Evolutionary conservation across 2,329 filamentous ascomycete genomes (phyloP), one percentile per base, ranked within the genome.

Genomic region (Nigrograna mackinnonii): DNA sequence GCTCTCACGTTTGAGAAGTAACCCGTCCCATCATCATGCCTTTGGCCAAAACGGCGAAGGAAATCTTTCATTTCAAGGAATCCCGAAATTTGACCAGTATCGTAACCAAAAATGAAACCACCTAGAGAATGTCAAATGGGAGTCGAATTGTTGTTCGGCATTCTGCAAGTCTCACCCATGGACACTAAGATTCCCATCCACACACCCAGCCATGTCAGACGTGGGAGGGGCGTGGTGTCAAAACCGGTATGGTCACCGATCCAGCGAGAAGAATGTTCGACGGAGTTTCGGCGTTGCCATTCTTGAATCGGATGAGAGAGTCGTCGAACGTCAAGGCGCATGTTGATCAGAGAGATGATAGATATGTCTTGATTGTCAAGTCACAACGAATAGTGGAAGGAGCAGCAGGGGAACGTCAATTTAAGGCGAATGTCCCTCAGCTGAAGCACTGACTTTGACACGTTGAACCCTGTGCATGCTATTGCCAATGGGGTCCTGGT

Each of bases 11-110:
- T 61, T 7, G 49, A 62, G 39, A 64, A 64, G 22, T 61, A 57
- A 4, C 33, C 43, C 5, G 30, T 46, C 4, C 57, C 59, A 35
- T 54, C 49, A 7, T 26, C 17, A 35, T 39, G 39, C 24, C 38
- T 39, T 46, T 58, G 38, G 16, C 58, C 50, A 28, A 58, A 57
- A 35, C 58, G 47, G 13, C 45, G 35, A 20, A 57, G 35, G 41
- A 64, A 66, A 43, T 66, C 60, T 14, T 38, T 22, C 61, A 64
- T 64, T 13, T 43, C 56, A 7, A 64, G 49, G 28, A 66, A 66
- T 4, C 61, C 60, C 7, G 55, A 60, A 19, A 66, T 62, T 35
- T 60, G 56, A 36, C 60, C 60, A 22, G 55, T 56, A 18, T 62
- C 59, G 28, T 62, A 60, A 11, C 58, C 57, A 39, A 63, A 63